A percentile compares a stretch with the other conserved stretches of the same genome.
phyloP scores from a whole-genome alignment of 2,329 filamentous ascomycete genomes.

The Didymella pinodella region DNA sequence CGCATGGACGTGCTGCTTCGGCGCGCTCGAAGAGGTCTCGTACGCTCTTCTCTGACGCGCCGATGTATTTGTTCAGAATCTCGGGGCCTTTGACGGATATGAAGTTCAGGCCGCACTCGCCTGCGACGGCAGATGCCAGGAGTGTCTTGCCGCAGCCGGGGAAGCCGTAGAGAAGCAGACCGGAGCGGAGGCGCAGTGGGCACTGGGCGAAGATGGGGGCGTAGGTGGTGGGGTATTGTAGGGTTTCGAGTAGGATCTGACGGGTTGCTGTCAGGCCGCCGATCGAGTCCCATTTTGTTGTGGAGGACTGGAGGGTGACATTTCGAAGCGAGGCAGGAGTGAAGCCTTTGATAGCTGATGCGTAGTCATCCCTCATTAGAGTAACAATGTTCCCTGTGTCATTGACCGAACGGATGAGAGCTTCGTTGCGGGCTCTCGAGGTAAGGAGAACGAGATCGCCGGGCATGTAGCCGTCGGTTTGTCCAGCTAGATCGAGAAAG shows the following conservation, averaged over 20 bases:
- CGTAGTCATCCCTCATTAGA: slow-evolving; percentile 79
- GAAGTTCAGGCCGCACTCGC: slow-evolving; percentile 97
- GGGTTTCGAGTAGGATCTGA: slow-evolving; percentile 89
- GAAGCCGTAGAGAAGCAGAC: slow-evolving; percentile 90
- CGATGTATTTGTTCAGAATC: slow-evolving; percentile 99
- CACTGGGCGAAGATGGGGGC: slow-evolving; percentile 97
- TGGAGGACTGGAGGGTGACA: slow-evolving; percentile 90
- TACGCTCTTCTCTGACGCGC: slow-evolving; percentile 94
- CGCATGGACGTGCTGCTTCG: slow-evolving; percentile 87
- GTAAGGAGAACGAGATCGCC: slow-evolving; percentile 89
- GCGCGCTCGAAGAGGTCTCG: slow-evolving; percentile 94
- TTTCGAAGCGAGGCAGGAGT: slow-evolving; percentile 94
- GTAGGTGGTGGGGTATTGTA: slow-evolving; percentile 97
- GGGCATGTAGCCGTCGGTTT: slow-evolving; percentile 98
- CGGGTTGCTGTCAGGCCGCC: slow-evolving; percentile 87
- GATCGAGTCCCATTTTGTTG: slow-evolving; percentile 90
- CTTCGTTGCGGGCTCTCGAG: slow-evolving; percentile 87
- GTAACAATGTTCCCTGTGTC: slow-evolving; percentile 59
- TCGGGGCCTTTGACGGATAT: slow-evolving; percentile 98
- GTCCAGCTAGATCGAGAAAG: slow-evolving; percentile 89
- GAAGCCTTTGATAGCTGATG: slow-evolving; percentile 85
- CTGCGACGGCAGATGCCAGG: slow-evolving; percentile 93
- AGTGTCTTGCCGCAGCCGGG: slow-evolving; percentile 97
- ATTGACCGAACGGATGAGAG: slow-evolving; percentile 81
- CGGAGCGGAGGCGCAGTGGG: slow-evolving; percentile 90